Conservation (phyloP, 306 rosid species). For the Echinosophora koreensis region DNA sequence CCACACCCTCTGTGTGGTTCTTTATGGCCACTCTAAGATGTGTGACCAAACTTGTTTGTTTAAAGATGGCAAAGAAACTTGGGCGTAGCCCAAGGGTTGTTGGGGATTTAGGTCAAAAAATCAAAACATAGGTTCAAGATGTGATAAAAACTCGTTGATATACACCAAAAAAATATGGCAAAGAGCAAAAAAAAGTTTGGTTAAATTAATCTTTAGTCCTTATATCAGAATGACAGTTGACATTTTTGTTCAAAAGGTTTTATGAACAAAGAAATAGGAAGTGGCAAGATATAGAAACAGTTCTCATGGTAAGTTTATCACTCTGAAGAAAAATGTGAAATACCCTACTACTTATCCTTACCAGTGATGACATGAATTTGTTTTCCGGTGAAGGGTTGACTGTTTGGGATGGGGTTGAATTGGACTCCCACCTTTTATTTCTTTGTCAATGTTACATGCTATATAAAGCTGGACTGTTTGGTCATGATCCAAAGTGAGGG, state of each 20-base stretch:
- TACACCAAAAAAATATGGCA: background rate
- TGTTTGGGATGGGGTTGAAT: conserved; percentile 21
- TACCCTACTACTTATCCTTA: background rate
- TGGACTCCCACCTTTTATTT: background rate
- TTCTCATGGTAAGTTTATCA: conserved; percentile 3
- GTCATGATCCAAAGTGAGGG: too few relatives aligned
- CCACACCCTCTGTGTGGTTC: background rate
- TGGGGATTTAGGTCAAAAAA: conserved; percentile 16
- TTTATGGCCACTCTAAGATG: background rate
- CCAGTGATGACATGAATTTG: background rate
- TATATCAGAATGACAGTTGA: background rate
- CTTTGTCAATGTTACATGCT: background rate
- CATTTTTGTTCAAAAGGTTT: conserved; percentile 17
- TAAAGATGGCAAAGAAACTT: conserved; percentile 19
- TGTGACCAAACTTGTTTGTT: background rate
- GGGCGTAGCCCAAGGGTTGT: background rate
- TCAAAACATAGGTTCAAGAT: background rate
- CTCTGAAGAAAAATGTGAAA: background rate
- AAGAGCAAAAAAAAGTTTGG: background rate
- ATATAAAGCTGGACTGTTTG: background rate
- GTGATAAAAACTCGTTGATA: conserved; percentile 19
- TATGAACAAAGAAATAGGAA: conserved; percentile 1
- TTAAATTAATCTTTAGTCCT: background rate
- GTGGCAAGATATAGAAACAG: background rate
- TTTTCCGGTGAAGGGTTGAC: background rate